These are phyloP conservation scores for Chlorella sp. DNA, from an alignment of 139 green algal genomes.

Conservation along the genomic window DNA sequence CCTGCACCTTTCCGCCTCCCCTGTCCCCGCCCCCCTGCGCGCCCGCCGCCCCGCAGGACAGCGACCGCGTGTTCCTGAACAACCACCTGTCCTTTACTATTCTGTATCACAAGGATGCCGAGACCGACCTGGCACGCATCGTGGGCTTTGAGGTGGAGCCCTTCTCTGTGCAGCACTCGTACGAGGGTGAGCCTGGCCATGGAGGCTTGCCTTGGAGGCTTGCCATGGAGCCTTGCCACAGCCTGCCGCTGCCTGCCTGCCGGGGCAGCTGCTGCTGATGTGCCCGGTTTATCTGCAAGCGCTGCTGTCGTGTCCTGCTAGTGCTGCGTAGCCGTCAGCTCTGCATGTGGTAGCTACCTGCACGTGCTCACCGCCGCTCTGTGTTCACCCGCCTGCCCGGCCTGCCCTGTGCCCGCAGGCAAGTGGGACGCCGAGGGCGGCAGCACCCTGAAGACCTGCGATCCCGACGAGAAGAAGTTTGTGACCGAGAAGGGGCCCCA, in stretches of 20 bases:
- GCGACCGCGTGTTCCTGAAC: slow-evolving; percentile 88
- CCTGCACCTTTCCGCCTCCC: background rate
- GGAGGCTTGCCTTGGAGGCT: background rate
- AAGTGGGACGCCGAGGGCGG: slow-evolving; percentile 67
- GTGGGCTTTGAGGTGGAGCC: slow-evolving; percentile 99
- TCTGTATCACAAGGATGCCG: slow-evolving; percentile 91
- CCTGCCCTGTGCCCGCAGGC: background rate
- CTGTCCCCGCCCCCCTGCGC: background rate
- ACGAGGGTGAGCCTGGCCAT: slow-evolving; percentile 62
- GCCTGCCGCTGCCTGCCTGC: too few relatives aligned
- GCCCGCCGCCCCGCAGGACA: slow-evolving; percentile 46
- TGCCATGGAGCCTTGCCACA: too few relatives aligned
- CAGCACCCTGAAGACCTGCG: slow-evolving; percentile 90
- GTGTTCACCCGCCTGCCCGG: background rate
- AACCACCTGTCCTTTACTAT: slow-evolving; percentile 99
- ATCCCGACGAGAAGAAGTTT: slow-evolving; percentile 78
- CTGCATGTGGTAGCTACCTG: background rate
- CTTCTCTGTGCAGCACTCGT: slow-evolving; percentile 85
- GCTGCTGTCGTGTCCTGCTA: background rate
- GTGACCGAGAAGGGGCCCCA: slow-evolving; percentile 80
- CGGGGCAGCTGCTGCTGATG: too few relatives aligned
- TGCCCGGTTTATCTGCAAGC: background rate
- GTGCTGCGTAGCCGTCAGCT: background rate
- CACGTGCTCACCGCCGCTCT: background rate
- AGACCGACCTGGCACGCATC: slow-evolving; percentile 87